Evolutionary conservation across 495 filamentous ascomycete genomes (phyloP).

Genomic region (Lepraria neglecta): DNA sequence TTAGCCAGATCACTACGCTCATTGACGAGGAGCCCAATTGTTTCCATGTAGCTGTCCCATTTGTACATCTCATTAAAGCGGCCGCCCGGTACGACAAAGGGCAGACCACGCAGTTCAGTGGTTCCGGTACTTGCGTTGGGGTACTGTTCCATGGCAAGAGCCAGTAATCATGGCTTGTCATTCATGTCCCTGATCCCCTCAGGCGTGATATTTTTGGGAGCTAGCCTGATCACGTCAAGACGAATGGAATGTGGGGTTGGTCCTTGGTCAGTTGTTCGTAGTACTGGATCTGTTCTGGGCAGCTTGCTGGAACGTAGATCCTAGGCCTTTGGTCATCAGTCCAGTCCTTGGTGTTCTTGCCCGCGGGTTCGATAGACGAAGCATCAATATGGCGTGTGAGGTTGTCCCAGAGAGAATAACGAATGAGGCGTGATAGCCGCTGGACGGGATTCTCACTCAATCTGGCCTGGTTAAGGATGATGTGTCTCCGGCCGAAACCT

Average conservation of each 20-base stretch:
- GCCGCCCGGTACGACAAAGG: constrained; percentile 95
- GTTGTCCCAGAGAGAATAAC: constrained; percentile 79
- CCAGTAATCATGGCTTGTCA: constrained; percentile 76
- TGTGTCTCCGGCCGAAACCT: constrained; percentile 74
- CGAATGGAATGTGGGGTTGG: constrained; percentile 71
- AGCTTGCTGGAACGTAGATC: constrained; percentile 78
- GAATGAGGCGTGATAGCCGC: constrained; percentile 76
- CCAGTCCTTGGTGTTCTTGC: constrained; percentile 64
- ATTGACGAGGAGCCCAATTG: constrained; percentile 77
- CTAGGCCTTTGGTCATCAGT: constrained; percentile 72
- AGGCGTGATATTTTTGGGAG: constrained; percentile 60
- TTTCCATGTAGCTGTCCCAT: constrained; percentile 98
- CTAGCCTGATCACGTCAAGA: constrained; percentile 73
- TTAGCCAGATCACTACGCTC: constrained; percentile 71
- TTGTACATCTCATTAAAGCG: constrained; percentile 96
- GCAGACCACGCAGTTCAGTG: constrained; percentile 64
- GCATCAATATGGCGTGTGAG: constrained; percentile 84
- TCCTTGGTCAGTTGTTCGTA: constrained; percentile 70
- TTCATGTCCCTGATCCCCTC: constrained; percentile 70
- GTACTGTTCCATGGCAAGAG: constrained; percentile 72
- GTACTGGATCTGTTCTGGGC: constrained; percentile 81
- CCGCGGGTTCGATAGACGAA: constrained; percentile 76
- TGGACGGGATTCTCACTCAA: constrained; percentile 91
- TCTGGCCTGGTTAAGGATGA: constrained; percentile 81
- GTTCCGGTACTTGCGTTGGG: constrained; percentile 42